Evolutionary conservation across 169 alveolate species (phyloP).

Genomic region (Cyclospora cayetanensis): DNA sequence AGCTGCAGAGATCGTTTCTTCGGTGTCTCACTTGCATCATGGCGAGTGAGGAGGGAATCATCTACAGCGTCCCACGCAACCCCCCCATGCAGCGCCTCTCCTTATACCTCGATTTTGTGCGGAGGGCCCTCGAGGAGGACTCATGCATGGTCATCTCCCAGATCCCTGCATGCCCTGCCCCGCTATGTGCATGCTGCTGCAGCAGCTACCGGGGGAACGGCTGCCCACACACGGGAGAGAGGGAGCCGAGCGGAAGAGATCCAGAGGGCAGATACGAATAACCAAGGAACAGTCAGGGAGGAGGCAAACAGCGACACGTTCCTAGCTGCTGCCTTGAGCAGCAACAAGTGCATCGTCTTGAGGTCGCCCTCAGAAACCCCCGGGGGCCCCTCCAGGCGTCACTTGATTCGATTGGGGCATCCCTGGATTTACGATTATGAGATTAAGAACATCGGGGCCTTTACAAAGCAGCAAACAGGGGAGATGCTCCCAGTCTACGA

Average conservation of each 20-base stretch:
- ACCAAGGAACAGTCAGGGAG: neutral
- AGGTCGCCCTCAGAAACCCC: neutral
- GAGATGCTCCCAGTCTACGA: constrained; percentile 16
- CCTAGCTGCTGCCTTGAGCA: constrained; percentile 10
- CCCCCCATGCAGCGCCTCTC: no score
- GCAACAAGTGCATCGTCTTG: neutral
- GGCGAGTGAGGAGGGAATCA: no score
- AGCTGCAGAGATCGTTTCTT: no score
- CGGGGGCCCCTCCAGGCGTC: constrained; percentile 15
- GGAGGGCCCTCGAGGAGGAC: no score
- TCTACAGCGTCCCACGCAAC: no score
- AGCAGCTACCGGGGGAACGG: neutral
- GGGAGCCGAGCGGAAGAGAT: neutral
- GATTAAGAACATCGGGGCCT: neutral
- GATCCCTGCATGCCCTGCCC: no score
- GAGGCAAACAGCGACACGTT: neutral
- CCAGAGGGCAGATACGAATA: neutral
- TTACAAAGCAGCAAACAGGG: constrained; percentile 16
- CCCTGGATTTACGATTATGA: constrained; percentile 39
- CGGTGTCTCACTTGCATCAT: no score
- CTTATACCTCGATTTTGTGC: no score
- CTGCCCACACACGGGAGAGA: neutral
- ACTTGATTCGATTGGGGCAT: constrained; percentile 1
- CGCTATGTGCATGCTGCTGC: no score
- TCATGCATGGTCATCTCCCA: no score